A percentile compares a stretch with the other conserved stretches of the same genome.
Evolutionary conservation across 106 monocot species (phyloP).

Genomic region (Xerophyta viscosa): DNA sequence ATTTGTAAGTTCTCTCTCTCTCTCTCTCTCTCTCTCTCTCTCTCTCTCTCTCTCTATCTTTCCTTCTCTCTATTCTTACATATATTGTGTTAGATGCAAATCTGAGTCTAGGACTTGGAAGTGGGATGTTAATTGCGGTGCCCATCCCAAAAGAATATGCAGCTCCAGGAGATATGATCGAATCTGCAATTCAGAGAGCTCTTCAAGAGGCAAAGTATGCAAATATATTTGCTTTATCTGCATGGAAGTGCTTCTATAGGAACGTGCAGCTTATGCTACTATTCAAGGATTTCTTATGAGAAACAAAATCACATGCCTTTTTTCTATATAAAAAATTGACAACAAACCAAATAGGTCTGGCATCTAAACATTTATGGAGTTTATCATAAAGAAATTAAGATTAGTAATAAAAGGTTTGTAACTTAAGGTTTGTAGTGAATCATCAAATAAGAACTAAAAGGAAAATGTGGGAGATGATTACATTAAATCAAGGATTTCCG

Average conservation of each 20-base stretch:
- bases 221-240: background rate
- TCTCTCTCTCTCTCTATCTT: background rate
- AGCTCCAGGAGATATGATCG: slow-evolving; percentile 79
- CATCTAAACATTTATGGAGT: too few relatives aligned
- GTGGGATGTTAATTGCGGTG: slow-evolving; percentile 84
- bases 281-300: too few relatives aligned
- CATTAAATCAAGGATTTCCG: too few relatives aligned
- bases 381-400: too few relatives aligned
- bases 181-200: slow-evolving; percentile 83
- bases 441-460: too few relatives aligned
- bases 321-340: too few relatives aligned
- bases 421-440: too few relatives aligned
- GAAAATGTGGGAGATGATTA: too few relatives aligned
- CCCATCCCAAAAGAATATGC: slow-evolving; percentile 83
- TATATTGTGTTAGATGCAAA: slow-evolving; percentile 59
- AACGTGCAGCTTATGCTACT: too few relatives aligned
- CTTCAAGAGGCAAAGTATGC: slow-evolving; percentile 80
- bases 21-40: slow-evolving; percentile 1
- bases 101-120: slow-evolving; percentile 44
- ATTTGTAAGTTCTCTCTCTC: slow-evolving; percentile 35
- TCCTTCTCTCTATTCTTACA: background rate
- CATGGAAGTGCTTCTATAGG: background rate
- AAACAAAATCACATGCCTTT: too few relatives aligned
- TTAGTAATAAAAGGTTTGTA: too few relatives aligned
- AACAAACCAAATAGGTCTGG: too few relatives aligned